phyloP scores from a whole-genome alignment of 2,329 filamentous ascomycete genomes.

The Aotearoamyces nothofagi region DNA sequence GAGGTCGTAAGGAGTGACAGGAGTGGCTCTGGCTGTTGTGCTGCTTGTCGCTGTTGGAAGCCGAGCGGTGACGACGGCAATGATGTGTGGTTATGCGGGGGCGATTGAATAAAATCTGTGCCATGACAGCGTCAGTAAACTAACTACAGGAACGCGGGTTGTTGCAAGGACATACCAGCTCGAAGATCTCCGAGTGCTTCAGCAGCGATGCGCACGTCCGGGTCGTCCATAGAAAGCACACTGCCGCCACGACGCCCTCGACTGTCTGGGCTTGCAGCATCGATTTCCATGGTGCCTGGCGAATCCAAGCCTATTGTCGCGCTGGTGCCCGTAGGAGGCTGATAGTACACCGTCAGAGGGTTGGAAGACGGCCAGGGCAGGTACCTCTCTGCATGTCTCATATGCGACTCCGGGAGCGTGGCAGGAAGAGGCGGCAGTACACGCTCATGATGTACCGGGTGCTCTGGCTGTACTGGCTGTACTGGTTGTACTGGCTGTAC shows the following conservation, averaged over 20 bases:
- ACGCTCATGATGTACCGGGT: no score
- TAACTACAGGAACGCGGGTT: slow-evolving; percentile 6
- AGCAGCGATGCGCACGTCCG: slow-evolving; percentile 54
- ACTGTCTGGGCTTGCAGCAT: slow-evolving; percentile 12
- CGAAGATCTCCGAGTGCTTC: slow-evolving; percentile 62
- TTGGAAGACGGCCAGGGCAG: slow-evolving; percentile 18
- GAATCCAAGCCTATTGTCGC: slow-evolving; percentile 12
- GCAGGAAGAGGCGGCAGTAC: slow-evolving; percentile 15
- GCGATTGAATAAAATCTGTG: slow-evolving; percentile 52
- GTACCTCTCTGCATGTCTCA: slow-evolving; percentile 10
- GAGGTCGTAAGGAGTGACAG: slow-evolving; percentile 77
- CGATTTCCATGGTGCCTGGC: slow-evolving; percentile 16
- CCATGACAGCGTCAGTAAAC: slow-evolving; percentile 10
- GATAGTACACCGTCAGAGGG: slow-evolving; percentile 19
- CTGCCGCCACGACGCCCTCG: slow-evolving; percentile 16
- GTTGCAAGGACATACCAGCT: slow-evolving; percentile 38
- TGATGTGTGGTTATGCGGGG: slow-evolving; percentile 22
- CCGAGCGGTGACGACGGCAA: slow-evolving; percentile 22
- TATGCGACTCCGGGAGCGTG: slow-evolving; percentile 10
- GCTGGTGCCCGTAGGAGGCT: slow-evolving; percentile 15
- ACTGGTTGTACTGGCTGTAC: no score
- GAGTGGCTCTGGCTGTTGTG: slow-evolving; percentile 53
- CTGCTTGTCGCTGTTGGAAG: slow-evolving; percentile 8
- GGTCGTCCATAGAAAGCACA: slow-evolving; percentile 38
- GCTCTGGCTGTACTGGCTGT: no score